Base-by-base conservation (phyloP, 139 green algal species). In the Chlamydomonas sp. region DNA sequence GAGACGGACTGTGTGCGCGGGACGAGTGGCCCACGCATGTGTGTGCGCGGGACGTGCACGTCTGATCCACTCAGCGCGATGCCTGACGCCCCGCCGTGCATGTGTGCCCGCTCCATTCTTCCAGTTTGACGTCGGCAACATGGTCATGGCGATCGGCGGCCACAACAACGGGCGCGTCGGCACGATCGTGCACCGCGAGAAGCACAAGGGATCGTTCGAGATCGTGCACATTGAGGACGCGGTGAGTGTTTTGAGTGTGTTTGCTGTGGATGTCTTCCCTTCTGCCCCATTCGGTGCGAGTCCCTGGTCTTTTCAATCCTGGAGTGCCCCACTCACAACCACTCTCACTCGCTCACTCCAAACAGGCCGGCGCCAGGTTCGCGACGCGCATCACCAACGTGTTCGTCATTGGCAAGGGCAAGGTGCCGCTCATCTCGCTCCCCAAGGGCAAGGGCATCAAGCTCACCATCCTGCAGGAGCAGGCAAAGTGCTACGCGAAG, bases 381-480 rank as follows among this genome's bases (percentile, higher is more conserved):
- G 94, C 92, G 69, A 99, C 95, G 24, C 87, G 95, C 68, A 66
- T 87, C 38, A 81, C 58, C 72, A 99, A 99, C 80, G 90, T 99
- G 59, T 99, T 99, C 80, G 82, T 96, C 67, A 97, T 99, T 58
- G 95, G 95, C 74, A 95, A 96, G 84, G 95, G 90, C 70, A 88
- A 90, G 82, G 96, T 97, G 90, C 86, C 95, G 3, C 75, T 97
- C 38, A 83, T 99, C 67, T 94, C 85, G 35, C 81, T 99, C 81
- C 93, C 95, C 77, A 99, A 98, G 92, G 93, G 90, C 83, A 98
- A 98, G 89, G 95, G 95, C 69, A 85, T 99, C 68, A 83, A 88
- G 69, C 84, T 95, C 4, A 92, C 85, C 75, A 98, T 98, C 71
- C 81, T 99, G 73, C 87, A 99, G 85, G 95, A 99, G 89, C 89